phyloP scores from a whole-genome alignment of 371 early-diverging fungal genomes.

The Aphelidium insulamus region DNA sequence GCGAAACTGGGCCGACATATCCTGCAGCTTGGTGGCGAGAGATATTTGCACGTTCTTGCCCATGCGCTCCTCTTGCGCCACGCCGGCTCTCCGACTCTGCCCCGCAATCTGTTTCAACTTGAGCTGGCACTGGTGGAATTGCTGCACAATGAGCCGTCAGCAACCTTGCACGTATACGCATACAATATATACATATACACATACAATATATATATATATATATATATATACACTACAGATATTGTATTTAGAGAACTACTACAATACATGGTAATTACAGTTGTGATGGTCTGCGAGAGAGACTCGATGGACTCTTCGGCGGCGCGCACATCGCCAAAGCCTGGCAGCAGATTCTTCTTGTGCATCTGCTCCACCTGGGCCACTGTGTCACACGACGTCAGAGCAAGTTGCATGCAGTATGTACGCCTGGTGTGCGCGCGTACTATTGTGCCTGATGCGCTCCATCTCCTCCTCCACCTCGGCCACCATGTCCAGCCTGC shows the following conservation, averaged over 20 bases:
- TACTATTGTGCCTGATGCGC: slow-evolving; percentile 36
- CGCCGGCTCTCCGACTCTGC: slow-evolving; percentile 9
- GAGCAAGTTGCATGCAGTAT: neutral
- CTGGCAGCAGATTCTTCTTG: slow-evolving; percentile 71
- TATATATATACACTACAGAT: slow-evolving; percentile 1
- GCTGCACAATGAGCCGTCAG: no score
- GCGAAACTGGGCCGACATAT: slow-evolving; percentile 50
- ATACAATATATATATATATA: no score
- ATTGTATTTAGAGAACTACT: neutral
- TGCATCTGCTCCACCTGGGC: slow-evolving; percentile 59
- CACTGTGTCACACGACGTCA: slow-evolving; percentile 27
- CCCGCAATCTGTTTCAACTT: slow-evolving; percentile 48
- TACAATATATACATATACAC: no score
- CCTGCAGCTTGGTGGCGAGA: slow-evolving; percentile 72
- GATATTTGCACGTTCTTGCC: slow-evolving; percentile 69
- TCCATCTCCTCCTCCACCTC: slow-evolving; percentile 41
- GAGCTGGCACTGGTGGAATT: slow-evolving; percentile 59
- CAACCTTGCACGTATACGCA: no score
- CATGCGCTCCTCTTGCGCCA: slow-evolving; percentile 38
- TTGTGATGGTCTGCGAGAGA: slow-evolving; percentile 56
- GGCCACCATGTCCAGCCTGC: slow-evolving; percentile 68
- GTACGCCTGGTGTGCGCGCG: slow-evolving; percentile 1
- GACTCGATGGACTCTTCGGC: slow-evolving; percentile 67
- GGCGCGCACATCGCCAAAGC: slow-evolving; percentile 67
- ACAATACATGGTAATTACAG: slow-evolving; percentile 15